Percentiles rank a stretch among this genome's conserved stretches.
Conservation (phyloP, 352 stramenopile species). For the Phytophthora hibernalis region DNA sequence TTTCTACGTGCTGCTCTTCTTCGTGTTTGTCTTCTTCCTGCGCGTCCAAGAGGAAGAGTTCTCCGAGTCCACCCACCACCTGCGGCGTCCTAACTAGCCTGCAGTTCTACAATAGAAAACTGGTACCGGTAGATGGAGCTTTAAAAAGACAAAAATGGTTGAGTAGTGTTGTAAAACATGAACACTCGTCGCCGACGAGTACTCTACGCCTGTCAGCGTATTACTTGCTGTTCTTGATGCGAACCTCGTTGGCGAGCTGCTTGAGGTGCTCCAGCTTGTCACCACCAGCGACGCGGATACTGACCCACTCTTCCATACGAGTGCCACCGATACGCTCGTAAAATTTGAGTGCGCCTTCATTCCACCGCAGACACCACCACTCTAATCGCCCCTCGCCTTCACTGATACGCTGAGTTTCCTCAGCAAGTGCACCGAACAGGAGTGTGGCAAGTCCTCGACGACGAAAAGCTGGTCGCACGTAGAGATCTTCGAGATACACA, state of each 20-base stretch:
- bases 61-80: slow-evolving; percentile 28
- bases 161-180: slow-evolving; percentile 2
- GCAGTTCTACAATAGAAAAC: neutral
- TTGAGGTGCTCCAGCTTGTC: slow-evolving; percentile 31
- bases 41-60: slow-evolving; percentile 70
- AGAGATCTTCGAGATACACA: slow-evolving; percentile 36
- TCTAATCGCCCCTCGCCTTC: slow-evolving; percentile 30
- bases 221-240: slow-evolving; percentile 16
- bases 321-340: slow-evolving; percentile 26
- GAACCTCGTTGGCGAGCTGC: slow-evolving; percentile 26
- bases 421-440: slow-evolving; percentile 27
- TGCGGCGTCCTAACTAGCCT: slow-evolving; percentile 26
- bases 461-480: slow-evolving; percentile 32
- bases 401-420: slow-evolving; percentile 35
- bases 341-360: slow-evolving; percentile 33
- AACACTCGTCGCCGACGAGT: no score
- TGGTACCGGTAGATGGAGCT: neutral
- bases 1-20: slow-evolving; percentile 71
- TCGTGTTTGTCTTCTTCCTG: slow-evolving; percentile 68
- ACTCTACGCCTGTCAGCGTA: neutral
- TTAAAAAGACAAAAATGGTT: neutral
- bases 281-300: slow-evolving; percentile 30
- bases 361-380: slow-evolving; percentile 40
- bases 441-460: slow-evolving; percentile 31
- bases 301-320: slow-evolving; percentile 39